Base-by-base conservation (phyloP, 352 stramenopile species). In the Thalassiosira delicatula region DNA sequence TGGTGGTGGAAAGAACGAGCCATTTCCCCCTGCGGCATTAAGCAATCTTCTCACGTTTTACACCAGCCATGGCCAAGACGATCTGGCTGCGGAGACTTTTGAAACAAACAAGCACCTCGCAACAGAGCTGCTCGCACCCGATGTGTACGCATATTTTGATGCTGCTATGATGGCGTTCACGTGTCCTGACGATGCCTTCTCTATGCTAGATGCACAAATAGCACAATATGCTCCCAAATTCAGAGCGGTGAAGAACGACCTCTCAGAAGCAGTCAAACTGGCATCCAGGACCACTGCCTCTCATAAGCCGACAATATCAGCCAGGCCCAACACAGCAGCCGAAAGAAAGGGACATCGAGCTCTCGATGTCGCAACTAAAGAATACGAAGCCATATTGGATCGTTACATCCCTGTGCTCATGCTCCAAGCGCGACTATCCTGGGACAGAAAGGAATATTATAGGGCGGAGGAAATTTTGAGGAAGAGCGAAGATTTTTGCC, bases 91-190 rank as follows among this genome's bases (percentile, higher is more conserved):
- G 19, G 96, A 98, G 66, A 94, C 98, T 56, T 90, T 98, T n/a
- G 96, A 96, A 30, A 94, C 98, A 84, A 98, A 98, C 63, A 86
- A 74, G 49, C 29, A 75, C 21, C 49, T 88, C 23, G 98, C 95
- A 25, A 97, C 97, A 83, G 96, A 98, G 81, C 89, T 98, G 65
- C 89, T 99, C 19, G 94, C 91, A 2, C 93, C 95, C 60, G 96
- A 98, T 75, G 95, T 98, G 37, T 98, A 97, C 81, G 94, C 98
- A 23, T 99, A 98, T 67, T 94, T 99, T 79, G 95, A 99, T 75
- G 95, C 96, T 44, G 96, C 94, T 5, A 96, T 98, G 72, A 97
- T 97, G 83, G 81, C 90, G 29, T 91, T 96, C 68, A 97, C 95
- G 8, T 97, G 94, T n/a, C 96, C 96, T 0, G 95, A 98, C 35